These are phyloP conservation scores for Bisporella sp. DNA, from an alignment of 2,329 filamentous ascomycete species.

Conservation along the genomic window DNA sequence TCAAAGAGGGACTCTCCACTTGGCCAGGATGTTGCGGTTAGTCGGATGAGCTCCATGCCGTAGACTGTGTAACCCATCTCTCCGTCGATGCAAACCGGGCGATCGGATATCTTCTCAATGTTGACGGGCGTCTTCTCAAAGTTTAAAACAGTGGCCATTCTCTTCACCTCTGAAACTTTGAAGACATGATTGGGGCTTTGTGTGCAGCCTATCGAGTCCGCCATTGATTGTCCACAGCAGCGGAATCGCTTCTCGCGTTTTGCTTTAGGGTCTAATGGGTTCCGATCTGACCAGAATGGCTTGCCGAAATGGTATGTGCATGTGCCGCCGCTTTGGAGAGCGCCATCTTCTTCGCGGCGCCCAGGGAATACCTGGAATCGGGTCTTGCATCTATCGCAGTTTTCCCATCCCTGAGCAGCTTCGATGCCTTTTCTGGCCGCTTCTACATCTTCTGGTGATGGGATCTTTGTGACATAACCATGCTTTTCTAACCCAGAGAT, in stretches of 20 bases:
- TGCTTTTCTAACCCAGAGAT: slow-evolving; percentile 55
- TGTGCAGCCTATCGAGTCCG: slow-evolving; percentile 69
- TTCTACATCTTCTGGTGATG: slow-evolving; percentile 58
- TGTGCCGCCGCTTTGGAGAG: slow-evolving; percentile 66
- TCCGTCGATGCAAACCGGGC: slow-evolving; percentile 83
- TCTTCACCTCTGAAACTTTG: slow-evolving; percentile 69
- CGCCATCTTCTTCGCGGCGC: slow-evolving; percentile 67
- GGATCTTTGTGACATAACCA: slow-evolving; percentile 69
- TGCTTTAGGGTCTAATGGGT: slow-evolving; percentile 47
- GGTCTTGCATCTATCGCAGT: slow-evolving; percentile 77
- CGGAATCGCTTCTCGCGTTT: slow-evolving; percentile 57
- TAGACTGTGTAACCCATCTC: slow-evolving; percentile 95
- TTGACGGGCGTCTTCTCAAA: slow-evolving; percentile 74
- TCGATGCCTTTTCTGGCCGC: slow-evolving; percentile 58
- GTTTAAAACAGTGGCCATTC: slow-evolving; percentile 71
- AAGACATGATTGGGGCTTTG: slow-evolving; percentile 72
- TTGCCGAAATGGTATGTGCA: slow-evolving; percentile 81
- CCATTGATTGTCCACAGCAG: slow-evolving; percentile 73
- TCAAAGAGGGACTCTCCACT: slow-evolving; percentile 69
- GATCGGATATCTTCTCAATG: slow-evolving; percentile 38
- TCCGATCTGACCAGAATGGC: slow-evolving; percentile 45
- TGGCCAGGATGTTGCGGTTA: slow-evolving; percentile 88
- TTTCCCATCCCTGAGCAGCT: slow-evolving; percentile 70
- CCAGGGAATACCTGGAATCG: slow-evolving; percentile 92
- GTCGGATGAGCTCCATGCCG: slow-evolving; percentile 80